Base-by-base conservation (phyloP, 345 rosid genomes). In the Citrus australasica region DNA sequence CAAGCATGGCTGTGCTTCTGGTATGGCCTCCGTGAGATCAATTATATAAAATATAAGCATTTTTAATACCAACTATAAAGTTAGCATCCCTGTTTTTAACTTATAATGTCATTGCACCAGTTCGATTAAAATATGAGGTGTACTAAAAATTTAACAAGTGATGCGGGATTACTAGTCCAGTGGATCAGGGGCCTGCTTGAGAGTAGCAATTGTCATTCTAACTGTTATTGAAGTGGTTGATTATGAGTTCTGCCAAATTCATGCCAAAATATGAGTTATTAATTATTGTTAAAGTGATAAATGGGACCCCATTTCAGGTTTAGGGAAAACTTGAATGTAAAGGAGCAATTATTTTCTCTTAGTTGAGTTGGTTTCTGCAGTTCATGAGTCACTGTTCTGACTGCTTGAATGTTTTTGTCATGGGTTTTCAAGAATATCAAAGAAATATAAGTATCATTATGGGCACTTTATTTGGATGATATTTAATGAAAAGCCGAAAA, bases 381-480 rank as follows among this genome's bases (percentile, higher is more conserved):
- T 79, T 76, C 55, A 60, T 5, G 59, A 5, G 82, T 79, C 82
- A 73, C 46, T 69, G 70, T 46, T 67, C 71, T 72, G 71, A 69
- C 76, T 83, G 59, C 75, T 66, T 82, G 30, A 61, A 63, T 73
- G 69, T 59, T 67, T 56, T n/a, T 32, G 37, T 79, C 82, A 76
- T 70, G 55, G 14, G 14, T 75, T 78, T 78, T 8, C 71, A 64
- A 22, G 69, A 79, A 60, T 79, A 66, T 25, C 28, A 80, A 70
- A 40, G 19, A 60, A 42, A 19, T 27, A 27, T 28, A 28, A 63
- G 71, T n/a, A 51, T 32, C 51, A 65, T 30, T 7, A 51, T 51
- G 22, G 33, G 78, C 25, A 74, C 10, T 35, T 9, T 8, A 24
- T 25, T 25, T 38, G 33, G 68, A 27, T 61, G 7, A 16, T 16